Percentiles rank a stretch among this genome's conserved stretches.
Conservation (phyloP, 164 flowering plant species). For the Stephania yunnanensis region DNA sequence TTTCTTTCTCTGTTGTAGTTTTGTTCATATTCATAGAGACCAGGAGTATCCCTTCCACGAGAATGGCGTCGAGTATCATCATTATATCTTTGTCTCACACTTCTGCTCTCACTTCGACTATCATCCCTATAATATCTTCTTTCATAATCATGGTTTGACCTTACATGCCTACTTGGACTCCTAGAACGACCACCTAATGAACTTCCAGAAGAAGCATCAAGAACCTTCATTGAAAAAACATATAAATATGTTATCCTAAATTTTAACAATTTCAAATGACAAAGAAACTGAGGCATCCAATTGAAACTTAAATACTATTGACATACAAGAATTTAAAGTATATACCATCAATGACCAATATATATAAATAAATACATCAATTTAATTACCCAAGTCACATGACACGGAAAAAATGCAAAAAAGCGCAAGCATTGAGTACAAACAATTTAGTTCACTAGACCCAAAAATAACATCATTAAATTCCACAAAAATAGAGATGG, state of each 20-base stretch:
- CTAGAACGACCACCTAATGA: constrained; percentile 23
- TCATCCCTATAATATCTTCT: constrained; percentile 38
- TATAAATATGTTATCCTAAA: not conserved
- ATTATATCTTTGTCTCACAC: constrained; percentile 25
- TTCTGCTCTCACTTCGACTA: constrained; percentile 30
- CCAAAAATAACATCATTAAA: no score
- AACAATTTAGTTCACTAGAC: no score
- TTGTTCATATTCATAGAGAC: constrained; percentile 28
- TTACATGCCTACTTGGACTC: constrained; percentile 33
- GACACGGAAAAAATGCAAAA: no score
- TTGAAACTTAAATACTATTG: not conserved
- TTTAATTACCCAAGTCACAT: no score
- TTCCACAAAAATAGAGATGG: no score
- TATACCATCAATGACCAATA: not conserved
- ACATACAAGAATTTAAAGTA: no score
- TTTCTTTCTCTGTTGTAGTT: constrained; percentile 38
- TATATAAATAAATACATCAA: not conserved
- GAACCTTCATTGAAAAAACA: constrained; percentile 27
- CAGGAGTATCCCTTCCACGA: constrained; percentile 32
- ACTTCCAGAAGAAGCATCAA: constrained; percentile 29
- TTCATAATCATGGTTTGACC: constrained; percentile 26
- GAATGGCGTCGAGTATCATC: constrained; percentile 21
- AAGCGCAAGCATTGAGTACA: not conserved
- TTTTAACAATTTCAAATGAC: not conserved
- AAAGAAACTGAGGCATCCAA: not conserved